Percentiles rank a stretch among this genome's conserved stretches.
Conservation (phyloP, 129 eudicot species). For the Heracleum sosnowskyi region DNA sequence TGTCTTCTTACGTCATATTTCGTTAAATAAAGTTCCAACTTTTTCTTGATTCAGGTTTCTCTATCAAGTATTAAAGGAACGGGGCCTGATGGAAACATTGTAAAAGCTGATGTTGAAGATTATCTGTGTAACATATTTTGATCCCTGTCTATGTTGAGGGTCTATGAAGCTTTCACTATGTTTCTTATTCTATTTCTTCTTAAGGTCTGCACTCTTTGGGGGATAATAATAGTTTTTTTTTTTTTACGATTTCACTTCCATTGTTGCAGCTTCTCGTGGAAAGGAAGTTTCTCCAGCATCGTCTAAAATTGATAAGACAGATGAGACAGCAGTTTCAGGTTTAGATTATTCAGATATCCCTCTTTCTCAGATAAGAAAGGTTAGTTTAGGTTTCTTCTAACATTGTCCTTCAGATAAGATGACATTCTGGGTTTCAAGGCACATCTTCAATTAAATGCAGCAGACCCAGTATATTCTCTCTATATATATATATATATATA, state of each 20-base stretch:
- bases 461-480: neutral
- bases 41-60: conserved; percentile 45
- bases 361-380: conserved; percentile 91
- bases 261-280: conserved; percentile 59
- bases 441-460: neutral
- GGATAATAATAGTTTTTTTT: neutral
- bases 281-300: conserved; percentile 54
- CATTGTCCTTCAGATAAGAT: neutral
- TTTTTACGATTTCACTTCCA: conserved; percentile 3
- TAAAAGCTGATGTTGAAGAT: conserved; percentile 96
- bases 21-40: neutral
- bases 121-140: conserved; percentile 52
- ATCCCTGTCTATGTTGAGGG: neutral
- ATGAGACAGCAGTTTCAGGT: conserved; percentile 32
- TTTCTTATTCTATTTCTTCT: neutral
- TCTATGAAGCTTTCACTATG: neutral
- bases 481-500: neutral
- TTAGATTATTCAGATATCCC: conserved; percentile 79
- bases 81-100: conserved; percentile 92
- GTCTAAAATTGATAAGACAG: conserved; percentile 34
- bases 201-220: neutral
- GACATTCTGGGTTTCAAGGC: neutral
- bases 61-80: conserved; percentile 90
- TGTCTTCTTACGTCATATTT: neutral
- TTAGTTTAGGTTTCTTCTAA: conserved; percentile 11